Evolutionary conservation across 2,329 filamentous ascomycete species (phyloP).

Genomic region (Xylaria sp.): DNA sequence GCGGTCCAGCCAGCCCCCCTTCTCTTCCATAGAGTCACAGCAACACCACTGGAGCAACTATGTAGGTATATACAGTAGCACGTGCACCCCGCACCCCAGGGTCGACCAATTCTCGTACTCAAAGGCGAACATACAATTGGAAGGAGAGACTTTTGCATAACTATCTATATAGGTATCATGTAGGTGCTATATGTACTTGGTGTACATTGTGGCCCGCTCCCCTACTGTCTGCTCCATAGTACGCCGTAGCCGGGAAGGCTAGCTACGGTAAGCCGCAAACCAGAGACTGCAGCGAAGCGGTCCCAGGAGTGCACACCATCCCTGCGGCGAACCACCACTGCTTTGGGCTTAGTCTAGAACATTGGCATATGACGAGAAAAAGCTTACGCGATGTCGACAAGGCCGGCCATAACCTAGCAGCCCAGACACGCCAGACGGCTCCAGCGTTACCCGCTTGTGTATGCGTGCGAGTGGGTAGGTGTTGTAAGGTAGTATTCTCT

Average conservation of each 20-base stretch:
- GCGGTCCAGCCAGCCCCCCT: no score
- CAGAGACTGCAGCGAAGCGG: slow-evolving; percentile 4
- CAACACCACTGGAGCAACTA: background rate
- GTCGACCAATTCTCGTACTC: background rate
- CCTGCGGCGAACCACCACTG: slow-evolving; percentile 10
- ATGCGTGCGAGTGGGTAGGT: slow-evolving; percentile 21
- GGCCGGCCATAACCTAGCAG: background rate
- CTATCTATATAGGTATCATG: no score
- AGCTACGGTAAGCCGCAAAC: slow-evolving; percentile 19
- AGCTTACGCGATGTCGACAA: slow-evolving; percentile 1
- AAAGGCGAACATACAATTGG: background rate
- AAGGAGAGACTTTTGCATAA: background rate
- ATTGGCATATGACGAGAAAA: slow-evolving; percentile 12
- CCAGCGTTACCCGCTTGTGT: slow-evolving; percentile 17
- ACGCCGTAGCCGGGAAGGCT: slow-evolving; percentile 6
- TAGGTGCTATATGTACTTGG: no score
- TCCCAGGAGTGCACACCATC: slow-evolving; percentile 4
- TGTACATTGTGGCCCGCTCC: background rate
- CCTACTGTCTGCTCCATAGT: slow-evolving; percentile 1
- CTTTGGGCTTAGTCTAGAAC: slow-evolving; percentile 7
- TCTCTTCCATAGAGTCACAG: background rate
- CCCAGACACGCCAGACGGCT: no score
- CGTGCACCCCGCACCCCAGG: no score
- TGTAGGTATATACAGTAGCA: no score
- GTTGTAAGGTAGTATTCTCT: slow-evolving; percentile 20